A percentile compares a stretch with the other conserved stretches of the same genome.
phyloP scores from a whole-genome alignment of 2,329 filamentous ascomycete species.

The Coniochaeta sp. region DNA sequence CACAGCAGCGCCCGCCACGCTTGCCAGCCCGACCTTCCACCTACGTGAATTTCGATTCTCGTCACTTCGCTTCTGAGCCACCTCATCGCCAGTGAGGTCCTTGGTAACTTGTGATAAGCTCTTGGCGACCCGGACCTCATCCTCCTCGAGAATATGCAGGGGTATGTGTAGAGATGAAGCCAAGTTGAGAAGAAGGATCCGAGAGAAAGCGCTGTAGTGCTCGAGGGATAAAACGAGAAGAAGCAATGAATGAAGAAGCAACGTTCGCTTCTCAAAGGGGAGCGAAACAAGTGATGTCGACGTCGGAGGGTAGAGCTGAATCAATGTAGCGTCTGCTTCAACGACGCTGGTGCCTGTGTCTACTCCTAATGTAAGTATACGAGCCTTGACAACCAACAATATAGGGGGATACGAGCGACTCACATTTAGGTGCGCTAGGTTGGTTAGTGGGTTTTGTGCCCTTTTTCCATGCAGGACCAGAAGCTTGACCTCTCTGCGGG shows the following conservation, averaged over 20 bases:
- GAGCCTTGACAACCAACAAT: not conserved
- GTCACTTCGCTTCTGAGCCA: conserved; percentile 54
- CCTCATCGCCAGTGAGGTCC: conserved; percentile 55
- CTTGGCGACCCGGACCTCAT: conserved; percentile 69
- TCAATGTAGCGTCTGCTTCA: conserved; percentile 39
- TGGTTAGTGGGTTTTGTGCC: conserved; percentile 6
- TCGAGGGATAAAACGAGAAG: conserved; percentile 69
- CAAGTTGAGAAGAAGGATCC: conserved; percentile 62
- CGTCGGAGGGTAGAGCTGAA: conserved; percentile 48
- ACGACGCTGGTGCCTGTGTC: conserved; percentile 22
- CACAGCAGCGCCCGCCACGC: conserved; percentile 46
- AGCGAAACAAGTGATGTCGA: conserved; percentile 54
- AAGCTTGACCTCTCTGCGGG: conserved; percentile 15
- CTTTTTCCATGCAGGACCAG: conserved; percentile 15
- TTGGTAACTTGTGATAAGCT: conserved; percentile 70
- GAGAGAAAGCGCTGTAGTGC: conserved; percentile 67
- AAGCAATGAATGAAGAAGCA: conserved; percentile 65
- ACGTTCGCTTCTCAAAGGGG: conserved; percentile 50
- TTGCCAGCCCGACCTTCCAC: conserved; percentile 58
- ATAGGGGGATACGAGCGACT: not conserved
- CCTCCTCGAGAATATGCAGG: conserved; percentile 53
- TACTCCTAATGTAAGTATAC: not conserved
- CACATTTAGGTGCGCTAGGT: conserved; percentile 13
- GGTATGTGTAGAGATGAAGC: conserved; percentile 65
- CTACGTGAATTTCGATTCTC: conserved; percentile 57